Evolutionary conservation across 2,329 filamentous ascomycete genomes (phyloP).

Genomic region (Diaporthe aspalathi): DNA sequence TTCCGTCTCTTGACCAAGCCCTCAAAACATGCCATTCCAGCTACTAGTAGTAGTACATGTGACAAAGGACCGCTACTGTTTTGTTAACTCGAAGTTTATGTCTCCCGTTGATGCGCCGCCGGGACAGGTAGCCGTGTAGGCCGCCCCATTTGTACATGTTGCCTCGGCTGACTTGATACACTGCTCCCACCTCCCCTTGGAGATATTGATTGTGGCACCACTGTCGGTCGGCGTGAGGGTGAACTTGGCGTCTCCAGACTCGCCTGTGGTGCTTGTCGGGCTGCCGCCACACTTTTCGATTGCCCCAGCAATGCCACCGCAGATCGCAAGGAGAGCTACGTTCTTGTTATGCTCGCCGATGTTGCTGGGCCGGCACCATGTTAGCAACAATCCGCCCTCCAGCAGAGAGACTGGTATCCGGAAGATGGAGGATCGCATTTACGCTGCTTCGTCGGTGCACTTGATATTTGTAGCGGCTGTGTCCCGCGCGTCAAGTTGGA

Average conservation of each 20-base stretch:
- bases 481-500: constrained; percentile 13
- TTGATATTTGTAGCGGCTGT: constrained; percentile 23
- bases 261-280: constrained; percentile 56
- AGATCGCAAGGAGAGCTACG: constrained; percentile 71
- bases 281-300: constrained; percentile 59
- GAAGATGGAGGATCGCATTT: neutral
- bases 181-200: constrained; percentile 64
- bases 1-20: no score
- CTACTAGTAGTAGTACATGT: no score
- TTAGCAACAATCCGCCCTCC: neutral
- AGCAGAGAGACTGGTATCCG: rapidly evolving
- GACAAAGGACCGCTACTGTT: constrained; percentile 26
- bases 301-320: constrained; percentile 62
- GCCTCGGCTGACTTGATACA: constrained; percentile 65
- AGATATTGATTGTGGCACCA: constrained; percentile 63
- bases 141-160: constrained; percentile 62
- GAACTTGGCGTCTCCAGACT: constrained; percentile 61
- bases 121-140: constrained; percentile 56
- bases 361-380: constrained; percentile 47
- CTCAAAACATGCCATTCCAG: no score
- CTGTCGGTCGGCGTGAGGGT: constrained; percentile 54
- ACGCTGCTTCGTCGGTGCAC: constrained; percentile 28
- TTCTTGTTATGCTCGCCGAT: constrained; percentile 66
- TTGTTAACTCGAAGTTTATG: constrained; percentile 55
- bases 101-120: constrained; percentile 61